phyloP scores from a whole-genome alignment of 371 early-diverging fungal genomes.

The Mucor circinelloides region DNA sequence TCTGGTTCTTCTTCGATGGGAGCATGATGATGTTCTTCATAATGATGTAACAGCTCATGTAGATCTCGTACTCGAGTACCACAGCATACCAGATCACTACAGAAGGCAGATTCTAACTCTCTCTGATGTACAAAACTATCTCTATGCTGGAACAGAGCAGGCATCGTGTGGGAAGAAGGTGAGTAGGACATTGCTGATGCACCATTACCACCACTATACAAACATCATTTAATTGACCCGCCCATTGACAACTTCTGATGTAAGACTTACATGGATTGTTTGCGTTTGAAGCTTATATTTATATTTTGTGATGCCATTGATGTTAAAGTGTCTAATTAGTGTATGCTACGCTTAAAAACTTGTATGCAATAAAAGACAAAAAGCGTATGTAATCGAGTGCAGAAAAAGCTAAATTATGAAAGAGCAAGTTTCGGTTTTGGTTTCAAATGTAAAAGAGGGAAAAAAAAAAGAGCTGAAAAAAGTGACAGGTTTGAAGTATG shows the following conservation, averaged over 20 bases:
- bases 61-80: constrained; percentile 81
- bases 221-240: not conserved
- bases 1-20: constrained; percentile 71
- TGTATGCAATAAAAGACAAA: not conserved
- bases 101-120: constrained; percentile 85
- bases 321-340: not conserved
- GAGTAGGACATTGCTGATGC: constrained; percentile 25
- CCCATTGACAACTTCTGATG: not conserved
- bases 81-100: constrained; percentile 91
- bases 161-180: constrained; percentile 33
- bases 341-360: not conserved
- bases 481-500: constrained; percentile 21
- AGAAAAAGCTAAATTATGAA: constrained; percentile 1
- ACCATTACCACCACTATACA: constrained; percentile 4
- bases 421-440: constrained; percentile 12
- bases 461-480: constrained; percentile 8
- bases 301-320: constrained; percentile 30
- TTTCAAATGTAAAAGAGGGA: constrained; percentile 3
- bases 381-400: not conserved
- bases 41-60: constrained; percentile 92
- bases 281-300: constrained; percentile 24
- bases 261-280: constrained; percentile 26
- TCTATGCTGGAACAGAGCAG: constrained; percentile 54
- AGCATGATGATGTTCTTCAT: constrained; percentile 89
- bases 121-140: constrained; percentile 68